These are phyloP conservation scores for Sextonia rubra DNA, from an alignment of 164 flowering plant species.

Conservation along the genomic window DNA sequence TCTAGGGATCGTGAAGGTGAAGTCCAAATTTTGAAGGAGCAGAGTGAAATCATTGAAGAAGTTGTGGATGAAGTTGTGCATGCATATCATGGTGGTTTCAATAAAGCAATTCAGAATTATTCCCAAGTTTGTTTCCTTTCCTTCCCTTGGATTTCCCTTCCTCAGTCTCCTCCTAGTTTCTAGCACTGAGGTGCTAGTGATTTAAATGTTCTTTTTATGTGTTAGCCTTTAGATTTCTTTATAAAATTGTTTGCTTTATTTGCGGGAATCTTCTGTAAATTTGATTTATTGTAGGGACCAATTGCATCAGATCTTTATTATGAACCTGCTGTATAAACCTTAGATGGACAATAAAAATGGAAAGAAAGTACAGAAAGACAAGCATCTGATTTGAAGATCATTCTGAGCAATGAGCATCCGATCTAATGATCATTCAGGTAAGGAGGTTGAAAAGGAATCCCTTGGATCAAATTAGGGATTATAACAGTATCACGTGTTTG, in stretches of 20 bases:
- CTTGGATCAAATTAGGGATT: no score
- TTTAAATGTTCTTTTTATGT: background rate
- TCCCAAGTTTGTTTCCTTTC: slow-evolving; percentile 63
- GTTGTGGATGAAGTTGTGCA: slow-evolving; percentile 99
- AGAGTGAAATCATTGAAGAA: slow-evolving; percentile 86
- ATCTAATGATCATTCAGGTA: no score
- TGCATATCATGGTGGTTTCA: slow-evolving; percentile 92
- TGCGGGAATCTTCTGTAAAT: background rate
- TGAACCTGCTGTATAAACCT: background rate
- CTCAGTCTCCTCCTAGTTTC: background rate
- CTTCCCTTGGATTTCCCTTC: background rate
- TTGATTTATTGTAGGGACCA: background rate
- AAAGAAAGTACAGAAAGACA: no score
- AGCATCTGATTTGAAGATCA: no score
- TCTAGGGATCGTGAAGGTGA: slow-evolving; percentile 92
- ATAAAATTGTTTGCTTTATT: background rate
- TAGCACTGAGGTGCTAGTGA: background rate
- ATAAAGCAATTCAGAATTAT: slow-evolving; percentile 97
- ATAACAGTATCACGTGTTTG: no score
- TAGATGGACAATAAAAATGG: background rate
- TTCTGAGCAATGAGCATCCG: no score
- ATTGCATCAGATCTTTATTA: background rate
- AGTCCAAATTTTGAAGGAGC: slow-evolving; percentile 69
- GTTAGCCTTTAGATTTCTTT: background rate
- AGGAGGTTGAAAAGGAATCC: no score